These are phyloP conservation scores for Dalbergia cochinchinensis DNA, from an alignment of 306 rosid species.

Conservation along the genomic window DNA sequence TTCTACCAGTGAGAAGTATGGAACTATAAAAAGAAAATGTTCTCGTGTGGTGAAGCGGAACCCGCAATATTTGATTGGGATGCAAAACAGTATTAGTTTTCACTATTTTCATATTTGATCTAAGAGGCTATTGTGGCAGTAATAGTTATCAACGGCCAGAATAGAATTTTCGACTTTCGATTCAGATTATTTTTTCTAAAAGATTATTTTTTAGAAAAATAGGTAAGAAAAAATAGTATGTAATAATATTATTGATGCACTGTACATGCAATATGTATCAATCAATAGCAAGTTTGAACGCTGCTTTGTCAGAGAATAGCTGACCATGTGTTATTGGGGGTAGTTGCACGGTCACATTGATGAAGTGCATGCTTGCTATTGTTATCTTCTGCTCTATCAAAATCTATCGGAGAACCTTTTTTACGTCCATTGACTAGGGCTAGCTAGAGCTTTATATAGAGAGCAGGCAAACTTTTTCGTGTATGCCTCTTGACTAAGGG, in stretches of 20 bases:
- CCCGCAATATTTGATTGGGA: no score
- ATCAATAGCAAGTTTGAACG: background rate
- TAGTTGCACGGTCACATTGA: conserved; percentile 16
- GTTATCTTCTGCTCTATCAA: conserved; percentile 20
- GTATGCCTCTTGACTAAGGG: background rate
- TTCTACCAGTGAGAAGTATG: background rate
- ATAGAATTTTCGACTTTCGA: background rate
- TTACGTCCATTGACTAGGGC: background rate
- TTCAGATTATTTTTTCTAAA: background rate
- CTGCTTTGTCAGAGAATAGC: background rate
- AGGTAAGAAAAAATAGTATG: background rate
- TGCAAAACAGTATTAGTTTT: no score
- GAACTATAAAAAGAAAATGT: no score
- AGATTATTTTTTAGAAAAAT: no score
- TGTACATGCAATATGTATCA: background rate
- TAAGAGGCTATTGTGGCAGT: no score
- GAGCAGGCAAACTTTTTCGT: background rate
- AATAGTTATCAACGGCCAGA: background rate
- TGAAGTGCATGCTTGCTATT: conserved; percentile 18
- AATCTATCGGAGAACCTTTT: background rate
- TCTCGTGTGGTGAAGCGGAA: no score
- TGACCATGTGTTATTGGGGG: conserved; percentile 25
- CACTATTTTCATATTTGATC: no score
- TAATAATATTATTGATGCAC: background rate
- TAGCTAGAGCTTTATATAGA: background rate